Conservation (phyloP, 2,329 filamentous ascomycete genomes). For the Trichoderma sp. region DNA sequence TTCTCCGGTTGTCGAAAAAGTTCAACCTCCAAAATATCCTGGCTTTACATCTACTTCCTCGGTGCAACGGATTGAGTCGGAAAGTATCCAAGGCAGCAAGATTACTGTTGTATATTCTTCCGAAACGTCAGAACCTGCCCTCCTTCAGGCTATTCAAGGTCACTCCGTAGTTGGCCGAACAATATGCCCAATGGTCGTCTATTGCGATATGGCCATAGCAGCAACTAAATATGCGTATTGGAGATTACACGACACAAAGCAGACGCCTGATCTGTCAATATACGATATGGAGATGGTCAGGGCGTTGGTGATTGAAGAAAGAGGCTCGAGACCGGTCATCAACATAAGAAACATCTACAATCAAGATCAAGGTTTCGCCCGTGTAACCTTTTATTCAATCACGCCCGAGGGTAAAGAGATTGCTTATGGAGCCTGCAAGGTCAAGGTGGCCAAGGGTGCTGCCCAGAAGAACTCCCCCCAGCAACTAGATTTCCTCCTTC, state of each 20-base stretch:
- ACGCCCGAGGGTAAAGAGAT: not conserved
- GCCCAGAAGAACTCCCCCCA: not conserved
- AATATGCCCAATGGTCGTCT: not conserved
- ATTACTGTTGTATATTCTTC: not conserved
- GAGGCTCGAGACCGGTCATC: not conserved
- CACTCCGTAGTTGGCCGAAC: not conserved
- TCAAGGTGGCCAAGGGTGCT: not conserved
- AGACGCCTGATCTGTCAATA: not conserved
- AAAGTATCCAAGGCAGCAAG: not conserved
- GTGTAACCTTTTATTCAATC: not conserved
- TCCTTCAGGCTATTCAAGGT: not conserved
- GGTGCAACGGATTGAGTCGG: not conserved
- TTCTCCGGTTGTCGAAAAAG: not conserved
- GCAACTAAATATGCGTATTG: not conserved
- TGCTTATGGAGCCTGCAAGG: not conserved
- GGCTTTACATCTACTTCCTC: not conserved
- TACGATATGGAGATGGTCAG: not conserved
- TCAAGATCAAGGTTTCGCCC: not conserved
- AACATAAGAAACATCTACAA: not conserved
- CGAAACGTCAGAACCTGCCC: not conserved
- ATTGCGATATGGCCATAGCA: not conserved
- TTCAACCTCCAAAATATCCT: not conserved
- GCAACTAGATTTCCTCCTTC: not conserved
- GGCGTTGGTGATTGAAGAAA: not conserved
- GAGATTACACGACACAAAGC: not conserved